phyloP scores from a whole-genome alignment of 2,329 filamentous ascomycete species.

The Colletotrichum euphorbiae region DNA sequence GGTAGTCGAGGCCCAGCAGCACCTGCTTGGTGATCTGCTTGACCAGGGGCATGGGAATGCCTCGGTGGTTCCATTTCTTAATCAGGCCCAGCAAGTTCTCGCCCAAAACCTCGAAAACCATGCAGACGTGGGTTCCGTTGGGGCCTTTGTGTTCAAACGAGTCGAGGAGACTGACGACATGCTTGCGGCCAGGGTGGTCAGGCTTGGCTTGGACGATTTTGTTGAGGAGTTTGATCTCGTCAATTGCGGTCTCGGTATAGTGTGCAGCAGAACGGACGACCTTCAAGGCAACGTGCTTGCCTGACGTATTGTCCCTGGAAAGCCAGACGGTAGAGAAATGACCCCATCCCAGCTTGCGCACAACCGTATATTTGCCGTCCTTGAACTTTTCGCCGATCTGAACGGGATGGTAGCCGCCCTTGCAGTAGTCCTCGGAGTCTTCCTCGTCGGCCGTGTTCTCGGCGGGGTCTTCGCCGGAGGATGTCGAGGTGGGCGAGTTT shows the following conservation, averaged over 20 bases:
- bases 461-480: constrained; percentile 83
- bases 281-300: constrained; percentile 97
- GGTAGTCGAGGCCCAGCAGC: constrained; percentile 91
- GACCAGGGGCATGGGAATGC: constrained; percentile 94
- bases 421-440: constrained; percentile 99
- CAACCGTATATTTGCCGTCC: constrained; percentile 94
- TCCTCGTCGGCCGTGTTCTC: constrained; percentile 98
- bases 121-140: constrained; percentile 96
- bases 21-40: constrained; percentile 99
- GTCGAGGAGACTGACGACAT: constrained; percentile 95
- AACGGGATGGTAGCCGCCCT: constrained; percentile 97
- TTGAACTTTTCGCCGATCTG: constrained; percentile 96
- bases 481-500: constrained; percentile 81
- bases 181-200: constrained; percentile 90
- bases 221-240: constrained; percentile 98
- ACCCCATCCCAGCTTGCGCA: constrained; percentile 97
- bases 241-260: constrained; percentile 98
- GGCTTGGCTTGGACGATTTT: constrained; percentile 97
- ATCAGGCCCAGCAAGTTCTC: constrained; percentile 95
- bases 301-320: constrained; percentile 83
- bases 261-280: constrained; percentile 97
- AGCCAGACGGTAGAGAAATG: constrained; percentile 98
- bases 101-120: constrained; percentile 98
- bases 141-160: constrained; percentile 98
- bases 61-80: constrained; percentile 98